Evolutionary conservation across 2,329 filamentous ascomycete species (phyloP), one percentile per base, ranked within the genome.

Genomic region (Diaporthe humulicola): DNA sequence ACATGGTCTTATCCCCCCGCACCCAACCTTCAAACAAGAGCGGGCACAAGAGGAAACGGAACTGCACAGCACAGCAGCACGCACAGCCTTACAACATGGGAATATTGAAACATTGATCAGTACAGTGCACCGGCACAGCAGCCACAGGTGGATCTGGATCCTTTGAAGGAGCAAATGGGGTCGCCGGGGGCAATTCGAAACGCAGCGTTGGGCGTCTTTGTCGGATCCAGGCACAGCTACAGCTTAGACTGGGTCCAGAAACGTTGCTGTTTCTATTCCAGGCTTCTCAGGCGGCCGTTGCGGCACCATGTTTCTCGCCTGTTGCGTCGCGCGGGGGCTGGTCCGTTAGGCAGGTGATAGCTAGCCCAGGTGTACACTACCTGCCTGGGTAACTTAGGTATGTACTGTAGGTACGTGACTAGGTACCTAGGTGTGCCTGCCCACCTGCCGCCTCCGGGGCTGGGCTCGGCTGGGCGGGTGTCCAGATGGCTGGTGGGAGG

Each of bases 241-340:
- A 67, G 61, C 45, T 67, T 67, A 50, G 64, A 12, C 48, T 69
- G 45, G 22, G 45, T 17, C 45, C 52, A 56, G 52, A 71, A 71
- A 56, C 52, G 38, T 48, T 40, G 14, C 19, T 38, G 64, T 54
- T 69, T 69, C 64, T 69, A 40, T 69, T 54, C 64, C 33, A 22
- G 52, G 48, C 42, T 69, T 54, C 64, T 69, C 64, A 69, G 48
- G 64, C 64, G 64, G 64, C 64, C 48, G 64, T 69, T 40, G 64
- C 64, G 4, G 33, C 64, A 69, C 64, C 64, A 69, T 69, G 30
- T 69, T 54, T 52, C 33, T 33, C 30, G 45, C 22, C 38, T 69
- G 64, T 40, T 33, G 17, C 33, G 57, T 28, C 38, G 57, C 36
- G 56, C 56, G 56, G 56, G 56, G 33, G 36, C 12, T 60, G 36